Evolutionary conservation across 1,139 yeast species (phyloP), one percentile per base, ranked within the genome.

Genomic region (Eremothecium gossypii): DNA sequence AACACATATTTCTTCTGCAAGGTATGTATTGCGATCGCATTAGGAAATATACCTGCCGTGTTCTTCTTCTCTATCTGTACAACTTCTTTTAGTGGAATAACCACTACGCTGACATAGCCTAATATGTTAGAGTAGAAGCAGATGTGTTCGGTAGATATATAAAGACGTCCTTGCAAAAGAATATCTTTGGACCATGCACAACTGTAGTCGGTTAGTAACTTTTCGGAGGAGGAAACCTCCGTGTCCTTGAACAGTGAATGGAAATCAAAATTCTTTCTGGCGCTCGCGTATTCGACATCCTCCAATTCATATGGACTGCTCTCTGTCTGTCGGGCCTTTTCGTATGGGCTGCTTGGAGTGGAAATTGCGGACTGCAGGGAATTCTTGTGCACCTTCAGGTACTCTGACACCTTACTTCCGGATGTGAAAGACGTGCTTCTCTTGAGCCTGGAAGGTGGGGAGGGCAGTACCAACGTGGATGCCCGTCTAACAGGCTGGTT

Each of bases 141-240:
- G 11, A 82, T 62, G 50, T 73, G 74, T 41, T 68, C 69, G 45
- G 76, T 78, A 42, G 81, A 72, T 10, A 83, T 64, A 56, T 77
- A 82, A 66, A 83, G 63, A 50, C 79, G 70, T 7, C 93, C 93
- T 51, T 83, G 93, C 8, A 81, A 71, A 38, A 83, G 65, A 27
- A 83, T 79, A 55, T 83, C 91, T 50, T 76, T 77, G 2, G 79
- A 76, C 28, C 77, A 66, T 0, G 93, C 93, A 68, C 91, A 83
- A 35, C 80, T 72, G 52, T 69, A 79, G 50, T 80, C 89, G 39
- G 76, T 79, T 39, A 82, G 68, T 33, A 82, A 66, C 38, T 65
- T 63, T 50, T 83, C 93, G 29, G 57, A 56, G 1, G 63, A 49
- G 0, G 81, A 76, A 0, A 82, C 60, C 4, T 54, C 60, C 5